Conservation (phyloP, 129 eudicot species). For the Lonicera japonica region DNA sequence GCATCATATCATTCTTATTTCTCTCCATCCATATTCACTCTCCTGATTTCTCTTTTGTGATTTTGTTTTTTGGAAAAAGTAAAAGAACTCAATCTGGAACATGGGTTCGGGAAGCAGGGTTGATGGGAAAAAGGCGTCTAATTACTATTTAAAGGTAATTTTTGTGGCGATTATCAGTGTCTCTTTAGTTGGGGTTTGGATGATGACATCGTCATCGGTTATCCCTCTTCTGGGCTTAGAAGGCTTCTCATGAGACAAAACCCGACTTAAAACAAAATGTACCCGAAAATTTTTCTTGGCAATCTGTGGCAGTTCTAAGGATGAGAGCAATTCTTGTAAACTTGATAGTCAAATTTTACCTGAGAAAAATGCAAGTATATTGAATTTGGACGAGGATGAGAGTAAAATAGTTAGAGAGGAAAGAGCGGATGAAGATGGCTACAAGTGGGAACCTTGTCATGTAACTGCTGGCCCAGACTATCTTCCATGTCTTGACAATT, state of each 20-base stretch:
- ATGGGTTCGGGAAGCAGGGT: slow-evolving; percentile 60
- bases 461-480: slow-evolving; percentile 60
- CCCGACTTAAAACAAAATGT: slow-evolving; percentile 25
- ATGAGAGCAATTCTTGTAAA: slow-evolving; percentile 13
- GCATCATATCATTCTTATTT: too few relatives aligned
- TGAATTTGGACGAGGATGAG: slow-evolving; percentile 23
- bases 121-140: slow-evolving; percentile 53
- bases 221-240: slow-evolving; percentile 35
- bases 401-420: too few relatives aligned
- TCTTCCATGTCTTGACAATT: slow-evolving; percentile 66
- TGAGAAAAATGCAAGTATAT: background rate
- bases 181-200: slow-evolving; percentile 56
- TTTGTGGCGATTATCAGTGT: slow-evolving; percentile 37
- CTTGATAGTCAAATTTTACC: slow-evolving; percentile 4
- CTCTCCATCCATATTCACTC: too few relatives aligned
- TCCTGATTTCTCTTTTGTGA: too few relatives aligned
- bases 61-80: too few relatives aligned
- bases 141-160: slow-evolving; percentile 35
- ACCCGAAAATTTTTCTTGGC: slow-evolving; percentile 21
- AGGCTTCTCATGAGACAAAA: slow-evolving; percentile 21
- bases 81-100: background rate
- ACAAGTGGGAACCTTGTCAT: slow-evolving; percentile 60
- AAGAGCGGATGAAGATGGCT: too few relatives aligned
- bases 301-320: slow-evolving; percentile 45
- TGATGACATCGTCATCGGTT: slow-evolving; percentile 54